A percentile compares a stretch with the other conserved stretches of the same genome.
Conservation (phyloP, 2,329 filamentous ascomycete genomes). For the Colletotrichum nymphaeae region DNA sequence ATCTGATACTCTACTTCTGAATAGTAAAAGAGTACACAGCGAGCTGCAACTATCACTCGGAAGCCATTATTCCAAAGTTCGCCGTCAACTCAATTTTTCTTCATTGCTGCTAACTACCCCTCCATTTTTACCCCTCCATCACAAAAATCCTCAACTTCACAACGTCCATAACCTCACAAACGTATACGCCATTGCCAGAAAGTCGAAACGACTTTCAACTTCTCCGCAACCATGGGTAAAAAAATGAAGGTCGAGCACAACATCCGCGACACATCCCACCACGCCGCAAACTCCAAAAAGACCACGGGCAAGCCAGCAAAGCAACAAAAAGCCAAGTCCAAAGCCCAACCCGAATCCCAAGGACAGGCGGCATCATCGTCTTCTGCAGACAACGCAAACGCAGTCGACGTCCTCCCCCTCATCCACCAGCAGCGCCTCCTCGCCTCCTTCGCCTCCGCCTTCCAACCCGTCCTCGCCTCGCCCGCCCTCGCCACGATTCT, state of each 20-base stretch:
- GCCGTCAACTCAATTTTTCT: not conserved
- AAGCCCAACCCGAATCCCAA: not conserved
- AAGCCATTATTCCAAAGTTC: not conserved
- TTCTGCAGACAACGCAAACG: not conserved
- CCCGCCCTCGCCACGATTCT: conserved; percentile 66
- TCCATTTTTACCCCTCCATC: conserved; percentile 5
- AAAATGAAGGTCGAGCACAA: conserved; percentile 18
- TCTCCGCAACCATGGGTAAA: conserved; percentile 21
- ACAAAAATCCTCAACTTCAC: not conserved
- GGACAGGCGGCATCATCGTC: not conserved
- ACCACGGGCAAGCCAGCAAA: not conserved
- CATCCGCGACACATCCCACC: conserved; percentile 3
- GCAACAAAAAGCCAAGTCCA: not conserved
- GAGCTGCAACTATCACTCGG: not conserved
- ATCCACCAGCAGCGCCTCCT: conserved; percentile 74
- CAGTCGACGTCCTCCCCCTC: not conserved
- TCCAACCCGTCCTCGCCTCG: conserved; percentile 62
- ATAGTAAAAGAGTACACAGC: not conserved
- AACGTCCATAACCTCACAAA: not conserved
- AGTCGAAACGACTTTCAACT: not conserved
- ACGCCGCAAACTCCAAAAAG: not conserved
- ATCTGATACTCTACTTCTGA: not conserved
- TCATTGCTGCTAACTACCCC: not conserved
- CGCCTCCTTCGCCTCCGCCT: conserved; percentile 77
- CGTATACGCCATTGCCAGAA: not conserved